These are phyloP conservation scores for Acorus calamus DNA, from an alignment of 106 monocot species.

Conservation along the genomic window DNA sequence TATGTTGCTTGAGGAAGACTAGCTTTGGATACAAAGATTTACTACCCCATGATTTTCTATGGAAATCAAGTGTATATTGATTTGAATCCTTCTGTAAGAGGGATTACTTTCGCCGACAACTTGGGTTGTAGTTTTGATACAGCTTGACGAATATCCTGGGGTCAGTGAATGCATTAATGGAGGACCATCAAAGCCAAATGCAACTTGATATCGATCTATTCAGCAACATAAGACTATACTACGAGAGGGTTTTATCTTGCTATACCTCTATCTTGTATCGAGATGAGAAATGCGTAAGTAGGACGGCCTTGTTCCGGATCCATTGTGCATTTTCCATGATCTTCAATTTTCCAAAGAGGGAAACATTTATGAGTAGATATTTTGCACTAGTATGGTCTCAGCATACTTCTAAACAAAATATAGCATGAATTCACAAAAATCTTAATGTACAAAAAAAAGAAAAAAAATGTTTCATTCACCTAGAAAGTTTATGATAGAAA, in stretches of 20 bases:
- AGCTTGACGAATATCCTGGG: constrained; percentile 80
- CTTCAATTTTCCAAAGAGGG: constrained; percentile 20
- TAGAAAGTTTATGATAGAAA: too few relatives aligned
- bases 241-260: not conserved
- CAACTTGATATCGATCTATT: not conserved
- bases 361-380: too few relatives aligned
- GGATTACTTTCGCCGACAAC: constrained; percentile 56
- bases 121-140: constrained; percentile 66
- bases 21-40: too few relatives aligned
- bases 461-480: too few relatives aligned
- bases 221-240: not conserved
- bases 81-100: constrained; percentile 95
- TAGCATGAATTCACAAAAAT: too few relatives aligned
- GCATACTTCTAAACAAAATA: too few relatives aligned
- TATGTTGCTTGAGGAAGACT: too few relatives aligned
- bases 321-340: constrained; percentile 82
- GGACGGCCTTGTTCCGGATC: constrained; percentile 84
- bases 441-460: too few relatives aligned
- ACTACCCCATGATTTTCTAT: too few relatives aligned
- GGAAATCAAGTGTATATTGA: constrained; percentile 30
- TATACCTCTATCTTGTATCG: constrained; percentile 82
- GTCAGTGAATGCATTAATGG: not conserved
- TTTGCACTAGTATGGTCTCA: too few relatives aligned
- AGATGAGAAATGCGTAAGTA: constrained; percentile 94
- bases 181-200: too few relatives aligned